Evolutionary conservation across 2,329 filamentous ascomycete species (phyloP).

Genomic region (Alternaria ethzedia): DNA sequence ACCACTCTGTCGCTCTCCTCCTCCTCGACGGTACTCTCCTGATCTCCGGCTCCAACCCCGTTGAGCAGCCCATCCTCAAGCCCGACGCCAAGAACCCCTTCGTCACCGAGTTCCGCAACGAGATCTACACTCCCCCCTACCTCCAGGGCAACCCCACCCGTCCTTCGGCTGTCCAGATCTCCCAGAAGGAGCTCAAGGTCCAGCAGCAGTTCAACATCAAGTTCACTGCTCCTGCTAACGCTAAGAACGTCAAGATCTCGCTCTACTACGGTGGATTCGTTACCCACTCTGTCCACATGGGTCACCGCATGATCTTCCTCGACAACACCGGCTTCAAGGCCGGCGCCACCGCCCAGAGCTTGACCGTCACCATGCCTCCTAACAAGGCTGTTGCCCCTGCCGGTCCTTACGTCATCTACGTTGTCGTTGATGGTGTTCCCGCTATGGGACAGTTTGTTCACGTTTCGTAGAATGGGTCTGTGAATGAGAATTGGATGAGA

Average conservation of each 20-base stretch:
- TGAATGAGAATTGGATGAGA: not conserved
- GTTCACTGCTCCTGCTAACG: constrained; percentile 54
- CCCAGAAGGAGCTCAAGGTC: constrained; percentile 52
- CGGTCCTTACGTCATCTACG: constrained; percentile 66
- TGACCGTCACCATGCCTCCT: constrained; percentile 62
- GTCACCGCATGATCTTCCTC: constrained; percentile 63
- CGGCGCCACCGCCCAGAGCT: constrained; percentile 51
- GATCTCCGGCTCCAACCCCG: constrained; percentile 66
- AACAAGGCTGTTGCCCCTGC: constrained; percentile 63
- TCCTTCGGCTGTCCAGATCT: constrained; percentile 57
- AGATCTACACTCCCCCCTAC: constrained; percentile 68
- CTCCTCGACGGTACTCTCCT: constrained; percentile 66
- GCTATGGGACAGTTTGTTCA: constrained; percentile 60
- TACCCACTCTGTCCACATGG: constrained; percentile 68
- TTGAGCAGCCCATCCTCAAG: constrained; percentile 62
- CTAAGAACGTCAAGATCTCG: constrained; percentile 56
- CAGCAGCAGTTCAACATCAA: constrained; percentile 55
- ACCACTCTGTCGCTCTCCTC: constrained; percentile 66
- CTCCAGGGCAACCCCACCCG: constrained; percentile 60
- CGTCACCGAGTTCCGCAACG: constrained; percentile 67
- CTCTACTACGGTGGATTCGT: constrained; percentile 67
- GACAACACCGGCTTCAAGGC: constrained; percentile 58
- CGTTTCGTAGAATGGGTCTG: constrained; percentile 39
- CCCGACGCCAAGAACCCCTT: constrained; percentile 56
- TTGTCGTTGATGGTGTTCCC: constrained; percentile 63